Evolutionary conservation across 805 yeast species (phyloP).

Genomic region (Ogataea wickerhamii): DNA sequence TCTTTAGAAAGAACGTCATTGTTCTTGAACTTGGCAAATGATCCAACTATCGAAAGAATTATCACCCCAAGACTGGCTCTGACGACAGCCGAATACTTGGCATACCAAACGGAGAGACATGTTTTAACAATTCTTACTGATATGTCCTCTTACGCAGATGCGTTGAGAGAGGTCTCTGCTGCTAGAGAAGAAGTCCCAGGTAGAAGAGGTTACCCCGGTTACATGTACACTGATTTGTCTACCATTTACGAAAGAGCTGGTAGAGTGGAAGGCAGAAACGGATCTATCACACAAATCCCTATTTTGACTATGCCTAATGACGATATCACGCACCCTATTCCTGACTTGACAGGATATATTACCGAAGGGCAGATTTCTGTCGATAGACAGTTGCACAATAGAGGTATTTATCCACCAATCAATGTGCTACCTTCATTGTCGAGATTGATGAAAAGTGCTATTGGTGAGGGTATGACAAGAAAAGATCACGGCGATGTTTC

Average conservation of each 20-base stretch:
- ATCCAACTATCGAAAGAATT: constrained; percentile 99
- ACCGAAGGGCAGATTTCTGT: constrained; percentile 98
- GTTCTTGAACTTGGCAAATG: constrained; percentile 96
- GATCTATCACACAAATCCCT: constrained; percentile 98
- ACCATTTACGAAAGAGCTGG: constrained; percentile 99
- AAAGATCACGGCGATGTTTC: constrained; percentile 99
- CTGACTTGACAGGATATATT: constrained; percentile 98
- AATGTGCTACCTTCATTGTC: constrained; percentile 96
- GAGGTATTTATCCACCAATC: constrained; percentile 98
- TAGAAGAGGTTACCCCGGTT: constrained; percentile 99
- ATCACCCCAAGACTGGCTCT: constrained; percentile 98
- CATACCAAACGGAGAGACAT: constrained; percentile 98
- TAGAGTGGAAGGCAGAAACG: constrained; percentile 99
- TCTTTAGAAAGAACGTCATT: constrained; percentile 96
- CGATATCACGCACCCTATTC: constrained; percentile 99
- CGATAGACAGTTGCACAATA: constrained; percentile 93
- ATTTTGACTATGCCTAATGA: constrained; percentile 99
- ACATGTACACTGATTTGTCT: constrained; percentile 99
- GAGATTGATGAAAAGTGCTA: constrained; percentile 98
- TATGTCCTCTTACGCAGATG: constrained; percentile 99
- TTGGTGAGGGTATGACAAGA: constrained; percentile 99
- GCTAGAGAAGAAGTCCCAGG: constrained; percentile 99
- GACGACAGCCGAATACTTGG: constrained; percentile 97
- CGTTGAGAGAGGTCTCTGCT: constrained; percentile 98
- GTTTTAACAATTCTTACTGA: constrained; percentile 97